Conservation (phyloP, 2,329 filamentous ascomycete genomes). For the Aspergillus sp. region DNA sequence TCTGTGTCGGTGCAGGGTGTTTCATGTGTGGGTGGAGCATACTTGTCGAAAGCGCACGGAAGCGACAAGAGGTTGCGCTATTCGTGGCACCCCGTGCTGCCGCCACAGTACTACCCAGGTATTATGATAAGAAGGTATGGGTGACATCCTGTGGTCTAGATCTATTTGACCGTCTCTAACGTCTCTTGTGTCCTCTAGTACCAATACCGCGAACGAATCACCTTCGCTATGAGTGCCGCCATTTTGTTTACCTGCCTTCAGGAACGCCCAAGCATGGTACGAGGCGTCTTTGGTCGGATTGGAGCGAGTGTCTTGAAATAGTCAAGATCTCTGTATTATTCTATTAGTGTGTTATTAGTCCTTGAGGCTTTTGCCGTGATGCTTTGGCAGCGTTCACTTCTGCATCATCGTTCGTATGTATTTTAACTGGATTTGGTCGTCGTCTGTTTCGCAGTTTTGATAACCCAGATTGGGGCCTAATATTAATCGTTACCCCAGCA, state of each 20-base stretch:
- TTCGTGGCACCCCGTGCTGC: slow-evolving; percentile 79
- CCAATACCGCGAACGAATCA: slow-evolving; percentile 65
- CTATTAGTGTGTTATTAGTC: not conserved
- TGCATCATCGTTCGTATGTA: slow-evolving; percentile 10
- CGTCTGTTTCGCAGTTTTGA: no score
- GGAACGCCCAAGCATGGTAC: slow-evolving; percentile 62
- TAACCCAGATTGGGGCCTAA: no score
- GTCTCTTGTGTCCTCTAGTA: slow-evolving; percentile 41
- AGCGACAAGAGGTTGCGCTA: slow-evolving; percentile 71
- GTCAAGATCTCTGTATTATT: not conserved
- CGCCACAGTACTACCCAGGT: slow-evolving; percentile 69
- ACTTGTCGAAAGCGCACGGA: slow-evolving; percentile 63
- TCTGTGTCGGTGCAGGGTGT: slow-evolving; percentile 72
- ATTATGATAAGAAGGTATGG: slow-evolving; percentile 55
- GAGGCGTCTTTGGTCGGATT: slow-evolving; percentile 66
- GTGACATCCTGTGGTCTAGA: not conserved
- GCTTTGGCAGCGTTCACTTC: not conserved
- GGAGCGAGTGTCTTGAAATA: slow-evolving; percentile 25
- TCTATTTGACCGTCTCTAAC: slow-evolving; percentile 10
- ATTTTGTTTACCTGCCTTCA: slow-evolving; percentile 66
- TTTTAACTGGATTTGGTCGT: no score
- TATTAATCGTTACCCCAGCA: no score
- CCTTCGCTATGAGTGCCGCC: slow-evolving; percentile 66
- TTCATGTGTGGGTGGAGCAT: slow-evolving; percentile 79
- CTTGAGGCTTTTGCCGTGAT: not conserved